A percentile compares a stretch with the other conserved stretches of the same genome.
Evolutionary conservation across 2,329 filamentous ascomycete species (phyloP).

Genomic region (Aspergillus sp.): DNA sequence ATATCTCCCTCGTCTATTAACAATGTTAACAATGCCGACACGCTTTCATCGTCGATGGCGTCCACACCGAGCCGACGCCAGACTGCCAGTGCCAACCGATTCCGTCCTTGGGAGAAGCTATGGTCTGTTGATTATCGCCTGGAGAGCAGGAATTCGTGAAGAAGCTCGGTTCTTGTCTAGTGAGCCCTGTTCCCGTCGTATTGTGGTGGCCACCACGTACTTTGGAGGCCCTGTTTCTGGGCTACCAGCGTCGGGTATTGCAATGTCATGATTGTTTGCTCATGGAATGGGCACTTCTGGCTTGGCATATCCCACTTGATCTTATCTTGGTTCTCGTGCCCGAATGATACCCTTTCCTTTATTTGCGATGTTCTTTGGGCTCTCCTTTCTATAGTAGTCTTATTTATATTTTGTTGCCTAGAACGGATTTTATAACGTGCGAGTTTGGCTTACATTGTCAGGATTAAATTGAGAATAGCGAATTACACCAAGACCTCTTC

Average conservation of each 20-base stretch:
- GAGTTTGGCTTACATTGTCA: background rate
- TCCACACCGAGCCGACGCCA: conserved; percentile 26
- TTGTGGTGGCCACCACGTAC: background rate
- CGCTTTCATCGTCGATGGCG: conserved; percentile 17
- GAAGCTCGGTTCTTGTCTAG: background rate
- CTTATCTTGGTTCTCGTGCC: conserved; percentile 11
- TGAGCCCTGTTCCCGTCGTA: background rate
- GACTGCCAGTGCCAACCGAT: conserved; percentile 16
- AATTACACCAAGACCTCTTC: background rate
- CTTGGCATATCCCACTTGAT: background rate
- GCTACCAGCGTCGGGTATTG: background rate
- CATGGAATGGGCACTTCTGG: too few relatives aligned
- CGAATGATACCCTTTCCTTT: conserved; percentile 21
- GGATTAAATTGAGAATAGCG: background rate
- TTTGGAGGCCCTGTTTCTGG: background rate
- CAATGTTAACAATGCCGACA: background rate
- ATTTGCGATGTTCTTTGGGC: background rate
- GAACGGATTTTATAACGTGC: background rate
- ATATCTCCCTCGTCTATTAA: conserved; percentile 18
- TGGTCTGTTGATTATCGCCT: conserved; percentile 46
- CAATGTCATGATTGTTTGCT: background rate
- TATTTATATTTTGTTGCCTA: background rate
- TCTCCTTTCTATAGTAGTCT: background rate
- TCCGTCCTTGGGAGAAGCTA: conserved; percentile 43
- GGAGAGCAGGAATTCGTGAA: conserved; percentile 25